Evolutionary conservation across 2,329 filamentous ascomycete species (phyloP), one percentile per base, ranked within the genome.

Genomic region (Fusarium sp.): DNA sequence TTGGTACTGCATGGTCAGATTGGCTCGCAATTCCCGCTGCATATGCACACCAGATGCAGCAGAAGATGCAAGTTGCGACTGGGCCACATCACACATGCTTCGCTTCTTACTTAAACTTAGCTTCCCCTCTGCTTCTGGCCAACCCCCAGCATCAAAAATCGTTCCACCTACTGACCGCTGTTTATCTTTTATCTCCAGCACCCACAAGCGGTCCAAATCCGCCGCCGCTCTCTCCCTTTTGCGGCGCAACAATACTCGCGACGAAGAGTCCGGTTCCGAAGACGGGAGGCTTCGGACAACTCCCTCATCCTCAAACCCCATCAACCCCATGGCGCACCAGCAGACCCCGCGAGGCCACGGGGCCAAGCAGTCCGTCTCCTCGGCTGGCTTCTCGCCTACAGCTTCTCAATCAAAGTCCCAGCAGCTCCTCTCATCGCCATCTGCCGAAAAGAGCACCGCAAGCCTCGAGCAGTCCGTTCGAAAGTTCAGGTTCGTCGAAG

Each of bases 401-500:
- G 84, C 26, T 84, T 83, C 56, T 69, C 70, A 61, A 56, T 64
- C 50, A 45, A 67, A 68, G 50, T 60, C 62, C 23, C 60, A 67
- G 45, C 70, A 69, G 37, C 56, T 62, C 12, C 76, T 76, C 75
- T 62, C 79, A 75, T 67, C 79, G 65, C 78, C 75, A 57, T 67
- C 77, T 70, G 75, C 76, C 42, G 84, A 85, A 54, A 88, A 85
- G 76, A 82, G 65, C 55, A 62, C 80, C 30, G 81, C 78, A 38
- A 90, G 89, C 27, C 92, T 99, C 64, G 95, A 99, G 79, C 94
- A 97, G 81, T 98, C 95, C 0, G 94, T 99, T 57, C 90, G 92
- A 78, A 95, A 97, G 73, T 99, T 99, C 81, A 91, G 95, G 73
- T 90, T 98, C 49, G 97, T 98, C 78, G 96, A 98, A 83, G 92